Percentiles rank a stretch among this genome's conserved stretches.
Evolutionary conservation across 768 basidiomycete genomes (phyloP).

Genomic region (Psilocybe cubensis): DNA sequence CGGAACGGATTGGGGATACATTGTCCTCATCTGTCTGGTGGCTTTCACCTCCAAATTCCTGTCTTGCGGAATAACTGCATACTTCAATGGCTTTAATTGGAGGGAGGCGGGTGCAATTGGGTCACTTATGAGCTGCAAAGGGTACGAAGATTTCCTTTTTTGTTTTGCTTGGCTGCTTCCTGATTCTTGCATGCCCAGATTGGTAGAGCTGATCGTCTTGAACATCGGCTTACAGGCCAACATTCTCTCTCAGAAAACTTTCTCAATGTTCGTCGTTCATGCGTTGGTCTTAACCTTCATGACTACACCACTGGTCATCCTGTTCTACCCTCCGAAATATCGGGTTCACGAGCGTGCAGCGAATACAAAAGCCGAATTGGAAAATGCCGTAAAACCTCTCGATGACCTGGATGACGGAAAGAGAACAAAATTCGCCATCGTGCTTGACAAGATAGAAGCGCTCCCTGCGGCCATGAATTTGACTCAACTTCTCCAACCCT

Average conservation of each 20-base stretch:
- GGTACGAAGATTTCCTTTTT: slow-evolving; percentile 44
- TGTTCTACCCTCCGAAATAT: slow-evolving; percentile 72
- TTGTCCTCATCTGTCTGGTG: slow-evolving; percentile 70
- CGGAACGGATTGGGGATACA: slow-evolving; percentile 84
- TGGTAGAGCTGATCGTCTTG: slow-evolving; percentile 89
- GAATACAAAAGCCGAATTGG: slow-evolving; percentile 22
- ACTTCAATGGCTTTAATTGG: slow-evolving; percentile 62
- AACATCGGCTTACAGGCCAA: slow-evolving; percentile 80
- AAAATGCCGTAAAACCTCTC: slow-evolving; percentile 14
- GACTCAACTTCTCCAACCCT: slow-evolving; percentile 62
- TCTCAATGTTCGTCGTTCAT: slow-evolving; percentile 90
- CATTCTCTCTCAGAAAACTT: slow-evolving; percentile 66
- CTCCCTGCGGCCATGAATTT: slow-evolving; percentile 83
- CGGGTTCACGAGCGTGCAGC: slow-evolving; percentile 42
- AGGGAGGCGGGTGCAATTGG: slow-evolving; percentile 85
- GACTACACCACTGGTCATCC: slow-evolving; percentile 81
- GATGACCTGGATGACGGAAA: slow-evolving; percentile 36
- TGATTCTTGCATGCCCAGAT: slow-evolving; percentile 31
- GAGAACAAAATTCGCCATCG: slow-evolving; percentile 67
- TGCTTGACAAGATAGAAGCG: slow-evolving; percentile 82
- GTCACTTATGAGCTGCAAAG: slow-evolving; percentile 89
- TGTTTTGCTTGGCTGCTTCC: neutral
- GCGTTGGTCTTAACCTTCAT: slow-evolving; percentile 80
- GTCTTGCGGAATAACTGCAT: slow-evolving; percentile 66
- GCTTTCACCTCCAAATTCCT: slow-evolving; percentile 84